Conservation (phyloP, 257 asterid species). For the Capsicum chinense region DNA sequence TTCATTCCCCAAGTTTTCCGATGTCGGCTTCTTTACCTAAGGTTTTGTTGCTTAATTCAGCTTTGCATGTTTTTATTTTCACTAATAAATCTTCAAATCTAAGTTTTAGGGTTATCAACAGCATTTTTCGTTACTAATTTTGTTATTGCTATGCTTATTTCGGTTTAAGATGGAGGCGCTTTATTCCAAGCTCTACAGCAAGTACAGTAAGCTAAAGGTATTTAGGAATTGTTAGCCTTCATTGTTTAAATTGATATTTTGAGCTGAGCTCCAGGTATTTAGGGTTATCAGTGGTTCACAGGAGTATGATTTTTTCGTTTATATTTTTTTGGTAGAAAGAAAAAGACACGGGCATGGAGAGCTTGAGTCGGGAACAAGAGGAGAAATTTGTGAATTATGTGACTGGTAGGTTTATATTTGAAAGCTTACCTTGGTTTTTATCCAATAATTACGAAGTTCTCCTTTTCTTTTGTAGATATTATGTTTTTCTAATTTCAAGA, state of each 20-base stretch:
- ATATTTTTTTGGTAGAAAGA: conserved; percentile 50
- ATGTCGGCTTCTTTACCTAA: conserved; percentile 15
- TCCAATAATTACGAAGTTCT: neutral
- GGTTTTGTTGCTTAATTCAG: conserved; percentile 18
- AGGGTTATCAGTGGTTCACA: neutral
- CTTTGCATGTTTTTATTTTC: neutral
- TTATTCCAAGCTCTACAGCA: conserved; percentile 66
- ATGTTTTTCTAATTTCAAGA: neutral
- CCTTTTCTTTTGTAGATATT: neutral
- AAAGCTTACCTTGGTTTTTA: neutral
- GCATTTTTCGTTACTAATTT: neutral
- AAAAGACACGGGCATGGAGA: conserved; percentile 62
- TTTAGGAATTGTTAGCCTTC: neutral
- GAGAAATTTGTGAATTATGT: conserved; percentile 61
- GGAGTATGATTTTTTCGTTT: neutral
- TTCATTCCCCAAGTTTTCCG: neutral
- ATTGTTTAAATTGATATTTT: neutral
- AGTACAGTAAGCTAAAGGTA: conserved; percentile 73
- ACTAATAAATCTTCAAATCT: neutral
- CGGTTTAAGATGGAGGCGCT: conserved; percentile 59
- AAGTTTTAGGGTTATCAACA: neutral
- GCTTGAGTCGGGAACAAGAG: conserved; percentile 72
- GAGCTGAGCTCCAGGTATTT: neutral
- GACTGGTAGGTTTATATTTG: conserved; percentile 49
- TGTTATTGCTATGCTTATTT: neutral